Percentiles rank a stretch among this genome's conserved stretches.
Conservation (phyloP, 352 stramenopile species). For the Bremia lactucae region DNA sequence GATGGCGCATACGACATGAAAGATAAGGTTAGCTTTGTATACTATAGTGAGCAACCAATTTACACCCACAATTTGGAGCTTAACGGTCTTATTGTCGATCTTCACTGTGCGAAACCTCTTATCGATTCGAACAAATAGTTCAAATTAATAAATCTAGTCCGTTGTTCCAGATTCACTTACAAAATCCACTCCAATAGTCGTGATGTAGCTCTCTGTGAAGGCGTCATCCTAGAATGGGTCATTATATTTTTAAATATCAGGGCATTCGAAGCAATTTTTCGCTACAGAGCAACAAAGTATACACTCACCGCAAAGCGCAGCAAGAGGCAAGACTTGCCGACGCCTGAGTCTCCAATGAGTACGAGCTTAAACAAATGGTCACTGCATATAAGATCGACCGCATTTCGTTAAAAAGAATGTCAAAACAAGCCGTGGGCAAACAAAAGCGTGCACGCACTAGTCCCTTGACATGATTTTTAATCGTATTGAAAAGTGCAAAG, state of each 20-base stretch:
- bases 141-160: too few species aligned
- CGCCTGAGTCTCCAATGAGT: constrained; percentile 95
- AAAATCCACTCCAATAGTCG: constrained; percentile 92
- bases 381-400: constrained; percentile 17
- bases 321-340: constrained; percentile 97
- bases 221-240: constrained; percentile 80
- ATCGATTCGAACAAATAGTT: too few species aligned
- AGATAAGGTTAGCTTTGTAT: too few species aligned
- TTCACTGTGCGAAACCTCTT: constrained; percentile 95
- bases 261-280: too few species aligned
- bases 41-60: too few species aligned
- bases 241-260: constrained; percentile 1
- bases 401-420: constrained; percentile 9
- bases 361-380: constrained; percentile 98
- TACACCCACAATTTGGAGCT: constrained; percentile 92
- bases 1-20: constrained; percentile 3
- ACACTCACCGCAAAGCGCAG: constrained; percentile 91
- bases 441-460: constrained; percentile 36
- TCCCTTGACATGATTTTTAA: constrained; percentile 57
- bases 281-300: constrained; percentile 4
- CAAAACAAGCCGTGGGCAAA: constrained; percentile 2
- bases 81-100: constrained; percentile 98
- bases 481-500: too few species aligned
- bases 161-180: constrained; percentile 34
- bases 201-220: constrained; percentile 98